These are phyloP conservation scores for Stramenopiles sp. DNA, from an alignment of 352 stramenopile species.

Conservation along the genomic window DNA sequence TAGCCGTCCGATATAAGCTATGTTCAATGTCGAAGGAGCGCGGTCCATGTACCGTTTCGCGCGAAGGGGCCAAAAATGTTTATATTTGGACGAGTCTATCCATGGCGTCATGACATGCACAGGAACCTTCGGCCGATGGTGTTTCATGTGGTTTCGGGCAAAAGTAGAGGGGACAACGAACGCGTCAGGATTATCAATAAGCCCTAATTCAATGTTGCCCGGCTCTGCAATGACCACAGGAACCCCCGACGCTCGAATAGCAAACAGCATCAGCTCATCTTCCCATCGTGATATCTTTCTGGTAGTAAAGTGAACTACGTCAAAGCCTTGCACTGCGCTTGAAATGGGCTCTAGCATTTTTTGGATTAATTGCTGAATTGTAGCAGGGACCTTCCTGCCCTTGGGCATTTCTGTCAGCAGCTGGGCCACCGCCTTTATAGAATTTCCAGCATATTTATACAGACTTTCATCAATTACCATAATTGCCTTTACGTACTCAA, in stretches of 20 bases:
- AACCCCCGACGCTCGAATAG: background rate
- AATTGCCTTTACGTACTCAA: background rate
- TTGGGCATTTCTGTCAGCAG: background rate
- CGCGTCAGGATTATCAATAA: background rate
- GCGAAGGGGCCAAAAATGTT: background rate
- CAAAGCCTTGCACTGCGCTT: background rate
- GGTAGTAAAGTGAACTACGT: background rate
- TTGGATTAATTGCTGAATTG: background rate
- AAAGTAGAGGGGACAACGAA: background rate
- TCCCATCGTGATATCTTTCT: background rate
- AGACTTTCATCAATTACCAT: background rate
- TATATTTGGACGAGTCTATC: background rate
- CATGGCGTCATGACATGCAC: background rate
- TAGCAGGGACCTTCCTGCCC: background rate
- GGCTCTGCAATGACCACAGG: background rate
- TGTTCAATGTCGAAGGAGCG: background rate
- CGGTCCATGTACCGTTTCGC: background rate
- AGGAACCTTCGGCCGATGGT: background rate
- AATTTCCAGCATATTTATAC: background rate
- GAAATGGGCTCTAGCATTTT: background rate
- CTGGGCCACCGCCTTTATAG: background rate
- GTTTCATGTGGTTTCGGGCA: background rate
- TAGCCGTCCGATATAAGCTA: background rate
- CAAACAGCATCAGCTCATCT: background rate
- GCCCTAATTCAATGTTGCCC: background rate